Conservation (phyloP, 2,329 filamentous ascomycete species). For the Phialophora chinensis region DNA sequence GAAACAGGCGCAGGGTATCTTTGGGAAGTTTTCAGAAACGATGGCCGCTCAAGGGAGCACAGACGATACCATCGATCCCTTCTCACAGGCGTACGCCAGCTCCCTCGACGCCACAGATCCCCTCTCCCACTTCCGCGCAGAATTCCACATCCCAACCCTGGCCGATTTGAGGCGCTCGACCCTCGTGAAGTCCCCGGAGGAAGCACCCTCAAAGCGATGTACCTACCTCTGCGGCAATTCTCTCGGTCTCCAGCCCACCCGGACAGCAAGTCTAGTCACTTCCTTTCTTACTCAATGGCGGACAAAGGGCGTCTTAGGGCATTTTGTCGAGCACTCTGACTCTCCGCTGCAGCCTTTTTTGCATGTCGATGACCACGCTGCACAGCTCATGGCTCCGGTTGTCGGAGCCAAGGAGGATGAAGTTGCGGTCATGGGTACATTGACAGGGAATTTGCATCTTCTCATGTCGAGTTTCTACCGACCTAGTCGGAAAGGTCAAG, state of each 20-base stretch:
- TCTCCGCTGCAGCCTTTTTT: slow-evolving; percentile 75
- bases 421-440: slow-evolving; percentile 85
- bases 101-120: slow-evolving; percentile 66
- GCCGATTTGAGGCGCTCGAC: slow-evolving; percentile 70
- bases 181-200: slow-evolving; percentile 50
- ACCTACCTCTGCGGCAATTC: slow-evolving; percentile 93
- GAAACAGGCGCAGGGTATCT: background rate
- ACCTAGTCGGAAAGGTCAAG: slow-evolving; percentile 60
- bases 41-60: background rate
- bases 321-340: slow-evolving; percentile 73
- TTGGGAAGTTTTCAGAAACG: background rate
- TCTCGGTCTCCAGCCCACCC: slow-evolving; percentile 79
- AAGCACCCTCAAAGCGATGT: slow-evolving; percentile 46
- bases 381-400: slow-evolving; percentile 71
- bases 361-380: slow-evolving; percentile 76
- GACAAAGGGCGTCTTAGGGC: slow-evolving; percentile 80
- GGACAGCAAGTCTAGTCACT: slow-evolving; percentile 68
- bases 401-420: slow-evolving; percentile 76
- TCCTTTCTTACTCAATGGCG: slow-evolving; percentile 83
- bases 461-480: slow-evolving; percentile 84
- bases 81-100: slow-evolving; percentile 48
- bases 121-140: slow-evolving; percentile 65
- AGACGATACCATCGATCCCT: slow-evolving; percentile 4
- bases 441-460: slow-evolving; percentile 81
- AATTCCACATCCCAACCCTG: slow-evolving; percentile 80